Evolutionary conservation across 768 basidiomycete species (phyloP), one percentile per base, ranked within the genome.

Genomic region (Pleurotus djamor): DNA sequence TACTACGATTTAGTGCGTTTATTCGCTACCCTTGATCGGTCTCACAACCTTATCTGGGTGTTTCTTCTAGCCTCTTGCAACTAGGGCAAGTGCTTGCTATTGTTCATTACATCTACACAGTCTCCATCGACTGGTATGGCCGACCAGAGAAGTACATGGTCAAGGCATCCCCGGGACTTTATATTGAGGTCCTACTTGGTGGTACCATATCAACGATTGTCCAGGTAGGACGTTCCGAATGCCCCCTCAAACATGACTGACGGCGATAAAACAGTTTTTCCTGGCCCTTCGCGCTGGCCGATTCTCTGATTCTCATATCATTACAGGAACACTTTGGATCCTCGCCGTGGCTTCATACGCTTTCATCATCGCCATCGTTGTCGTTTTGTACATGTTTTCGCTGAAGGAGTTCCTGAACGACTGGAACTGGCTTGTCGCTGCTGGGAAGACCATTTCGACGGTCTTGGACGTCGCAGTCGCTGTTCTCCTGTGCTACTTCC

Each of bases 381-480:
- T 64, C 2, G 63, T 64, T 43, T 68, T 67, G 10, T 60, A 72
- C 45, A 62, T 65, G 3, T 35, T 32, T 17, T 32, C 49, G 10
- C 34, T 50, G 32, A 33, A 33, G 49, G 49, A 56, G 5, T 74
- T 66, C 54, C 64, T 66, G 8, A 60, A 64, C 5, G 56, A 64
- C 4, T 68, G 66, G 48, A 62, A 63, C 14, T 74, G 73, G 74
- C 62, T 75, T 7, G 68, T 76, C 21, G 67, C 71, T 1, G 61
- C 65, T 8, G 60, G 73, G 7, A 67, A 74, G 45, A 63, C 61
- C 7, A 60, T 67, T 4, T 69, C 73, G 6, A 69, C 66, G 2
- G 63, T 62, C 1, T 57, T 72, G n/a, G 75, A 76, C 48, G 59
- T 74, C 17, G 59, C 67, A 4, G 72, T 75, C 59, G 69, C 72